These are phyloP conservation scores for Apodospora peruviana DNA, from an alignment of 495 filamentous ascomycete species.

Conservation along the genomic window DNA sequence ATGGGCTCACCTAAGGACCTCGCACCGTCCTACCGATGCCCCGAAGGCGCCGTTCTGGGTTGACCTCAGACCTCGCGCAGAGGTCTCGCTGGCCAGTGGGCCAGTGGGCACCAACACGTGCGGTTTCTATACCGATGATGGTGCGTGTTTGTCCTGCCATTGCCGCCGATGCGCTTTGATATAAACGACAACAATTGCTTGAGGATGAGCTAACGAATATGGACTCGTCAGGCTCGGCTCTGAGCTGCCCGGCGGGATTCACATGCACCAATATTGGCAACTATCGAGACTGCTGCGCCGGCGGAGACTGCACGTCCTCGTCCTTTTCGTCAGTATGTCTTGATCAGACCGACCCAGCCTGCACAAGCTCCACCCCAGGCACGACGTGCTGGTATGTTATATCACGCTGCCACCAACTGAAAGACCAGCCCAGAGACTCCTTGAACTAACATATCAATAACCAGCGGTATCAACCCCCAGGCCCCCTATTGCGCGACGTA, in stretches of 20 bases:
- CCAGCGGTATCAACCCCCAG: not conserved
- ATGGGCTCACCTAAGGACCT: slow-evolving; percentile 2
- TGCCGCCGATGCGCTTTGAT: too few species aligned
- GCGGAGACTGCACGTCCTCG: slow-evolving; percentile 1
- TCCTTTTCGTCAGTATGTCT: slow-evolving; percentile 2
- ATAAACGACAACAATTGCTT: too few species aligned
- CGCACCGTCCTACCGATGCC: slow-evolving; percentile 5
- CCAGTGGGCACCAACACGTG: slow-evolving; percentile 2
- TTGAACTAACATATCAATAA: not conserved
- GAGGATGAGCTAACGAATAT: not conserved
- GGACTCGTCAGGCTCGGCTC: not conserved
- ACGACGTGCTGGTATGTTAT: slow-evolving; percentile 4
- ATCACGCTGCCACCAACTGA: not conserved
- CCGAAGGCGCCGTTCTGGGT: not conserved
- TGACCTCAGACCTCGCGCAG: not conserved
- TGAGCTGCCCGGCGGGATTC: not conserved
- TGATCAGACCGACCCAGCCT: not conserved
- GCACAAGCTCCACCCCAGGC: not conserved
- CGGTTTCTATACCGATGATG: slow-evolving; percentile 6
- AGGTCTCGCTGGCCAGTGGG: not conserved
- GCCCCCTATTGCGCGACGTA: slow-evolving; percentile 7
- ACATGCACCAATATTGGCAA: slow-evolving; percentile 7
- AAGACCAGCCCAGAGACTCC: too few species aligned
- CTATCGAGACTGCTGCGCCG: slow-evolving; percentile 5
- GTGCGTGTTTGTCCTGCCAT: not conserved